Evolutionary conservation across 257 asterid species (phyloP), one percentile per base, ranked within the genome.

Genomic region (Gardenia jasminoides): DNA sequence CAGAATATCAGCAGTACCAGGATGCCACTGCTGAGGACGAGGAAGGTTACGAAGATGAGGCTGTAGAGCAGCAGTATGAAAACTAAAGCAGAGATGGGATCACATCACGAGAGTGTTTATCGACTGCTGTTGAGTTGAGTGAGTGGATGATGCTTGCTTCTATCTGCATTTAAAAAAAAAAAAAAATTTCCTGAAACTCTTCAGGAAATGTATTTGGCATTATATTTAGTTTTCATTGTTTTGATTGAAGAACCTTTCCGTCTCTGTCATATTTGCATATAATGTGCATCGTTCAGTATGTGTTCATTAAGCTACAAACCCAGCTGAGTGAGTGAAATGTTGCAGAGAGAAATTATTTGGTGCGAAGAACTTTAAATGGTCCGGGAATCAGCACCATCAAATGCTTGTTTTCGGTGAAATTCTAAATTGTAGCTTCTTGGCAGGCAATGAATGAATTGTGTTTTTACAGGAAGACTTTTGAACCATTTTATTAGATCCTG

Each of bases 21-120:
- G 97, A 91, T 74, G 97, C 97, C 10, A 93, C 97, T 31, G 97
- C 97, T 0, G 97, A 92, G 20, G 94, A 93, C 0, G 97, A 91
- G 19, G 97, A 89, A 19, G 95, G 90, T 0, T 88, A 84, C 36
- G 96, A 83, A 0, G 87, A 90, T 0, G 93, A 80, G 12, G 92
- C 65, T 4, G 87, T 13, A 10, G 92, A 87, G 36, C 87, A 82
- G 70, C 82, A 83, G 6, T 86, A 83, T 30, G 92, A 92, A 17
- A 52, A n/a, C 43, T 85, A 67, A 84, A 36, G 71, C 17, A 80
- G 17, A 16, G 22, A 75, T 54, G 67, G 28, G 12, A 44, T 7
- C 41, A 28, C 44, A 36, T 22, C 31, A 47, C 22, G 61, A 36
- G 62, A 73, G 28, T 52, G 0, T 58, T 61, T 59, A 19, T 33